Evolutionary conservation across 805 yeast genomes (phyloP).

Genomic region (Debaryomyces maramus): DNA sequence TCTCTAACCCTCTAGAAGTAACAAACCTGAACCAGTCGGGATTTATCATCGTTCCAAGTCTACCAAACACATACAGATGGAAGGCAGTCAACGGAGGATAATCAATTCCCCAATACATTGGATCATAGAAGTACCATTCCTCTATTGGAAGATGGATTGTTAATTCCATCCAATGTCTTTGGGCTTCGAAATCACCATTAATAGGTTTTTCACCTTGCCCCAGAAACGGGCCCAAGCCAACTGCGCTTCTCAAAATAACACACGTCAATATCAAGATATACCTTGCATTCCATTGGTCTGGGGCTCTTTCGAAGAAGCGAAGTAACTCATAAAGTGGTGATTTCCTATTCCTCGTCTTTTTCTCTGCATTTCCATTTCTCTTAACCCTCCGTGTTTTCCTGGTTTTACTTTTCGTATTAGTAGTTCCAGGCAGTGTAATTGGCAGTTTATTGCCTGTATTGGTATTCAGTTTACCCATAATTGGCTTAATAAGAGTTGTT

Average conservation of each 20-base stretch:
- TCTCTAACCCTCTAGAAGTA: conserved; percentile 74
- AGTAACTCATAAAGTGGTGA: conserved; percentile 79
- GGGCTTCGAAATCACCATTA: conserved; percentile 97
- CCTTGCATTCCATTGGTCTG: conserved; percentile 88
- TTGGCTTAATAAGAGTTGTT: too few species aligned
- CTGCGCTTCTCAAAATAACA: conserved; percentile 74
- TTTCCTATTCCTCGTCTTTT: conserved; percentile 7
- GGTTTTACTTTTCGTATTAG: background rate
- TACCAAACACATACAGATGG: conserved; percentile 82
- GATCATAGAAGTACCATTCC: conserved; percentile 87
- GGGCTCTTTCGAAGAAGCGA: conserved; percentile 76
- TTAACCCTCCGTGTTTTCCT: background rate
- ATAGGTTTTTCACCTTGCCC: conserved; percentile 73
- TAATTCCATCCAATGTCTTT: conserved; percentile 96
- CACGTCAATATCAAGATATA: conserved; percentile 74
- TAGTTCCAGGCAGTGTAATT: background rate
- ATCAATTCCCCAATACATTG: conserved; percentile 94
- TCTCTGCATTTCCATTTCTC: background rate
- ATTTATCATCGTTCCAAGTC: conserved; percentile 63
- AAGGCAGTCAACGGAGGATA: conserved; percentile 97
- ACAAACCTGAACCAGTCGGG: conserved; percentile 75
- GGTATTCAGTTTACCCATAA: conserved; percentile 1
- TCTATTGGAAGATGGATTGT: conserved; percentile 72
- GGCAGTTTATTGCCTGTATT: background rate
- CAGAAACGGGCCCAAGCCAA: conserved; percentile 86